Evolutionary conservation across 2,329 filamentous ascomycete species (phyloP).

Genomic region (Epichloe sibirici): DNA sequence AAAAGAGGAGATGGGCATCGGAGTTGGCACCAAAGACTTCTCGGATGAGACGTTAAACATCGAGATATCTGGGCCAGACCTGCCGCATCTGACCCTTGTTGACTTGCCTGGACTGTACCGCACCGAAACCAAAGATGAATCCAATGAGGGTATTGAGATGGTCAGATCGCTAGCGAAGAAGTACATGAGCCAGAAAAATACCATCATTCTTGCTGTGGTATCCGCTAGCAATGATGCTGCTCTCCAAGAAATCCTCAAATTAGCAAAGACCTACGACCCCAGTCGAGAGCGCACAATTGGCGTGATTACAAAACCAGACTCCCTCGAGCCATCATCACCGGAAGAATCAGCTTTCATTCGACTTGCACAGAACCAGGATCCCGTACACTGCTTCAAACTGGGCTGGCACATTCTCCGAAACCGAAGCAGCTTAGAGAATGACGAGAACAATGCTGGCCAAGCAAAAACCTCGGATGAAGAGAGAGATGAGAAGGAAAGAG

Average conservation of each 20-base stretch:
- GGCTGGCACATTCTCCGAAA: slow-evolving; percentile 26
- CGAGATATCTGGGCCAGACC: slow-evolving; percentile 30
- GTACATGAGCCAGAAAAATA: slow-evolving; percentile 47
- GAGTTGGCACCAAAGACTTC: slow-evolving; percentile 20
- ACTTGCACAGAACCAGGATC: background rate
- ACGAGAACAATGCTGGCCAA: slow-evolving; percentile 6
- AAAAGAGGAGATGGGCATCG: slow-evolving; percentile 35
- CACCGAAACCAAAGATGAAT: slow-evolving; percentile 19
- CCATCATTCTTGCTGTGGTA: slow-evolving; percentile 45
- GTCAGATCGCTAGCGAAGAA: slow-evolving; percentile 27
- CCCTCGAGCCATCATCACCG: slow-evolving; percentile 23
- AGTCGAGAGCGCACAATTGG: slow-evolving; percentile 36
- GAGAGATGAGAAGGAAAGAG: slow-evolving; percentile 16
- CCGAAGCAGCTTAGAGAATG: slow-evolving; percentile 22
- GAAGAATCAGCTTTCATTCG: slow-evolving; percentile 12
- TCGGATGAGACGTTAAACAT: slow-evolving; percentile 34
- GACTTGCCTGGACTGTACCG: slow-evolving; percentile 39
- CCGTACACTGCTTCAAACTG: slow-evolving; percentile 24
- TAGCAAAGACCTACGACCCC: slow-evolving; percentile 30
- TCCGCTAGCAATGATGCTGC: slow-evolving; percentile 36
- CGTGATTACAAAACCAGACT: slow-evolving; percentile 45
- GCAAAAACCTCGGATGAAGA: background rate
- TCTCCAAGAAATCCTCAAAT: slow-evolving; percentile 37
- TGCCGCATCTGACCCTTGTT: slow-evolving; percentile 38
- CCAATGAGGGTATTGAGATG: slow-evolving; percentile 16